Percentiles rank a stretch among this genome's conserved stretches.
phyloP scores from a whole-genome alignment of 352 stramenopile species.

The Phytophthora rubi region DNA sequence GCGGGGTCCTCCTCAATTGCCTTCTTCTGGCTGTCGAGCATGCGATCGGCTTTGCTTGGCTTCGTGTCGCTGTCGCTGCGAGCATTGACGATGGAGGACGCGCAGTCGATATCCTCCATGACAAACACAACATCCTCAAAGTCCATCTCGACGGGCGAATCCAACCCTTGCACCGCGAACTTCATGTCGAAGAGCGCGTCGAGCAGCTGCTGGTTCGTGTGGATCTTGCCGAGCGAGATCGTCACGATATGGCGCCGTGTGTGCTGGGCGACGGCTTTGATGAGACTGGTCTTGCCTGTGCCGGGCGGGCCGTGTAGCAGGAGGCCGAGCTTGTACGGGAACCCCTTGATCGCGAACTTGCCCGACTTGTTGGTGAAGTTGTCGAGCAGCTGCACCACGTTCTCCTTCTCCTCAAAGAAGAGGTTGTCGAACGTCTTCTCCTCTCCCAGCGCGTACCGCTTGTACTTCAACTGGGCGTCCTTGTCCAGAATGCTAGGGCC shows the following conservation, averaged over 20 bases:
- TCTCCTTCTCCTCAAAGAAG: constrained; percentile 86
- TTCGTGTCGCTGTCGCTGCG: constrained; percentile 10
- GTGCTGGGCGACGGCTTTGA: constrained; percentile 82
- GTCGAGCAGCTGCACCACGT: constrained; percentile 71
- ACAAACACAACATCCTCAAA: constrained; percentile 90
- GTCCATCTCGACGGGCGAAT: constrained; percentile 62
- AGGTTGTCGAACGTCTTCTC: constrained; percentile 90
- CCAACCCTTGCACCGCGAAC: constrained; percentile 58
- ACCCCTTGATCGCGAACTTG: constrained; percentile 88
- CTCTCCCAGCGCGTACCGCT: constrained; percentile 82
- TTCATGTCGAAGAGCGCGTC: constrained; percentile 77
- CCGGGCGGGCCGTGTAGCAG: constrained; percentile 85
- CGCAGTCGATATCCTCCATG: constrained; percentile 90
- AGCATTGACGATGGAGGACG: constrained; percentile 66
- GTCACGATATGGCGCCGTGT: constrained; percentile 51
- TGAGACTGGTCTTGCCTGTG: constrained; percentile 88
- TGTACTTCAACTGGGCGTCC: constrained; percentile 36
- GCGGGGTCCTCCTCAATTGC: constrained; percentile 27
- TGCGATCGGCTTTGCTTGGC: constrained; percentile 25
- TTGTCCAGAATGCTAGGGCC: constrained; percentile 16
- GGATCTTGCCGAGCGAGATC: constrained; percentile 68
- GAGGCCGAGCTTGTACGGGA: constrained; percentile 87
- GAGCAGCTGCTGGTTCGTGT: constrained; percentile 87
- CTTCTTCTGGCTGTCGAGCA: constrained; percentile 36
- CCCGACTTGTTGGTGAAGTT: constrained; percentile 64